Evolutionary conservation across 2,329 filamentous ascomycete species (phyloP), one percentile per base, ranked within the genome.

Genomic region (Pseudogymnoascus sp.): DNA sequence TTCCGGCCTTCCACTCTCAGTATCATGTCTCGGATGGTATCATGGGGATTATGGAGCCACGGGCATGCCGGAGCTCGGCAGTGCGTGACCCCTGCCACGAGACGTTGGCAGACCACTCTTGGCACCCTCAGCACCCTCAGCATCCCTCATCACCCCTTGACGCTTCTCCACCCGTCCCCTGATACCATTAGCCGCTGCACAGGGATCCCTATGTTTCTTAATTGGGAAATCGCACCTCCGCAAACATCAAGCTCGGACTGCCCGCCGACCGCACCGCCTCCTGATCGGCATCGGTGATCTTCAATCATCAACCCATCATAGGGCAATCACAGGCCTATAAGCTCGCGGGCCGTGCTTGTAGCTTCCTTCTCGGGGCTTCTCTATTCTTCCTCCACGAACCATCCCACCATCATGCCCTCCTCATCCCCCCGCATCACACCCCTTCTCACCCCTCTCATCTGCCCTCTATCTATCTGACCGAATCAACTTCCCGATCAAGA

Each of bases 81-180:
- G 44, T 50, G 44, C 44, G 44, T 50, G 44, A 50, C 44, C 44
- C 44, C 44, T 50, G 44, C 44, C 44, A 50, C 23, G 44, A 31
- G 44, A 50, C 44, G 44, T 50, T 50, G 44, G 12, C 44, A 50
- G 23, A n/a, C 44, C 23, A 25, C 23, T 28, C 44, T 12, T 10
- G 23, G 44, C 23, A 50, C 12, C 44, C 44, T 50, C 11, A 46
- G 42, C 11, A 46, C 21, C 42, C 21, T 46, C 44, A 50, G 14
- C 44, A 50, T 14, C 21, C 21, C 28, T 31, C 28, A 31, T 7
- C 28, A 31, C 28, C 28, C 28, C 28, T 46, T 11, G 2, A n/a
- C 42, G n/a, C 42, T 50, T 25, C 5, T 25, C 21, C 21, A 50
- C 42, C 8, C 21, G 5, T 50, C 21, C 42, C 42, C 42, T 50